Base-by-base conservation (phyloP, 768 basidiomycete species). In the Serpula lacrymans region DNA sequence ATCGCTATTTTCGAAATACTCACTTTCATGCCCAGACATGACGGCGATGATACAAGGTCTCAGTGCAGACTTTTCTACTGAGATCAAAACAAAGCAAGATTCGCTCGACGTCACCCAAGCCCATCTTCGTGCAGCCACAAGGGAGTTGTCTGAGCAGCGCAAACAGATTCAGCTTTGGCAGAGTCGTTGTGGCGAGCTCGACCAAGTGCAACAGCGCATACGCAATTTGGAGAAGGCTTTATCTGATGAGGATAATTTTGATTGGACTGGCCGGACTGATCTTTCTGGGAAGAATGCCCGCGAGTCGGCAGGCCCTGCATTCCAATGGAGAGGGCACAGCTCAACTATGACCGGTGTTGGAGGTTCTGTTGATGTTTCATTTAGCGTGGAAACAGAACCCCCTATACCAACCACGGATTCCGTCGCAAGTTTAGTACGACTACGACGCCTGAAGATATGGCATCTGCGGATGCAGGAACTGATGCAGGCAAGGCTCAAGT, bases 81-180 rank as follows among this genome's bases (percentile, higher is more conserved):
- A 99, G 62, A 77, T 97, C 48, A 84, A 87, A 55, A 62, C 75
- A 14, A 97, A 96, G 58, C 84, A 92, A 62, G 89, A 91, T 48
- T 72, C 77, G 14, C 77, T 97, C n/a, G 89, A 91, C 45, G 78
- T 85, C 13, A 91, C 85, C 9, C 89, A 91, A 59, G 81, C 80
- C 4, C 85, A 93, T 49, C 78, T 99, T 9, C 84, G 88, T 20
- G 84, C 84, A 10, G 88, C 92, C 1, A 97, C 95, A 3, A 84
- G 88, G 39, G 85, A 91, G 50, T 79, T 99, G 16, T 84, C 92
- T 1, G 88, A 93, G 50, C 88, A 92, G 57, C 84, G 96, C 32
- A 84, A 83, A 53, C 85, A 90, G 51, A 82, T 95, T 26, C 78
- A 84, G 48, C 51, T 69, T 4, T 88, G 88, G 80, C 87, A 92